Base-by-base conservation (phyloP, 2,329 filamentous ascomycete species). In the Neofusicoccum cordaticola region DNA sequence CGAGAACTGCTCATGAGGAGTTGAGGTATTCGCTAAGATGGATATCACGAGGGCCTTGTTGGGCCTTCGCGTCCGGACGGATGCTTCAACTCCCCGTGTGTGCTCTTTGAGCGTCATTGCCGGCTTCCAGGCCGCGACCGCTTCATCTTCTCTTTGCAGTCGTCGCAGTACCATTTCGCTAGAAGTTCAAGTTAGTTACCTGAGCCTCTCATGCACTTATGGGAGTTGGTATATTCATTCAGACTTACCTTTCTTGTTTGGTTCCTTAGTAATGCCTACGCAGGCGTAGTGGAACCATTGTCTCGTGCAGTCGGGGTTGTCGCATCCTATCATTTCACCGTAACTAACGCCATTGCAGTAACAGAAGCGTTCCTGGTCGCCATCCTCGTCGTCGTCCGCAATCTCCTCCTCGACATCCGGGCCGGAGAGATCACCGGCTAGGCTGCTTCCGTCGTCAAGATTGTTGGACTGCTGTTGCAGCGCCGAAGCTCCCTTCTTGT, bases 281-380 rank as follows among this genome's bases (percentile, higher is more conserved):
- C 87, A 89, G 45, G 82, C 84, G 74, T 88, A 82, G 79, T 89
- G 87, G 74, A 89, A 89, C 87, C 87, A 89, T 72, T 89, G 86
- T 67, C 85, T 83, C 12, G 84, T 82, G 75, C 87, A 89, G 64
- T 82, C 79, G 42, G 87, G 85, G 71, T 89, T 88, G 73, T 89
- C 87, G 71, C 87, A 89, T 12, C 85, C 87, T 45, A 89, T 84
- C 87, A 89, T 89, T 71, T 88, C 85, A 17, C 87, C 87, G 71
- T 88, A 88, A 67, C 83, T 86, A 42, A 88, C 86, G 67, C 85
- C 84, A 57, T 86, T 85, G 71, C 87, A 89, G 68, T 86, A 87
- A 75, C 87, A 89, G 72, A 89, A 89, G 45, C 85, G 83, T 66
- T 85, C 85, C 67, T 86, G 85, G 71, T 87, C 71, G 27, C 70